phyloP scores from a whole-genome alignment of 495 filamentous ascomycete species.

The Neurospora tetraspora region DNA sequence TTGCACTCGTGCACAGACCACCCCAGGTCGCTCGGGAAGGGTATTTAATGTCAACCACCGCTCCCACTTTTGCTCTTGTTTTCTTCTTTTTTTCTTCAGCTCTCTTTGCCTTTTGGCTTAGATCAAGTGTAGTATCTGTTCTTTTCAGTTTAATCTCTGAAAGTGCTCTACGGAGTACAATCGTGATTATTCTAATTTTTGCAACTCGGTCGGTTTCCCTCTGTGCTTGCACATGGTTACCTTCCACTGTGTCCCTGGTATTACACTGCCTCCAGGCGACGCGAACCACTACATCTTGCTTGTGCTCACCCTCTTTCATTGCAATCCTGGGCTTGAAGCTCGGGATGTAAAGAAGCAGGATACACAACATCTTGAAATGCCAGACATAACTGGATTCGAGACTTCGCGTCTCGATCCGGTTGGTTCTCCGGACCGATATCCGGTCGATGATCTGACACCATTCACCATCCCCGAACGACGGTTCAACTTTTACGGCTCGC shows the following conservation, averaged over 20 bases:
- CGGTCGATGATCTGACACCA: neutral
- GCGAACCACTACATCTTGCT: slow-evolving; percentile 42
- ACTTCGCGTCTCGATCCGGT: neutral
- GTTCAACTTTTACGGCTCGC: neutral
- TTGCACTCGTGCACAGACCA: neutral
- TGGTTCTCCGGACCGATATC: neutral
- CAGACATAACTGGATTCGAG: neutral
- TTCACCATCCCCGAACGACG: neutral
- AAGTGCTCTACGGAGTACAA: slow-evolving; percentile 57
- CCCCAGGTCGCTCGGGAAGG: neutral
- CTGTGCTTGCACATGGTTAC: slow-evolving; percentile 70
- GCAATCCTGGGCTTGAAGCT: neutral
- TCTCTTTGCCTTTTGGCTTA: slow-evolving; percentile 63
- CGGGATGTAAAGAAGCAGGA: neutral
- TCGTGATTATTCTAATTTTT: slow-evolving; percentile 85
- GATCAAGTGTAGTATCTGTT: slow-evolving; percentile 99
- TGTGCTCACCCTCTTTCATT: neutral
- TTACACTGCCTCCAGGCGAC: slow-evolving; percentile 80
- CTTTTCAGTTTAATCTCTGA: slow-evolving; percentile 94
- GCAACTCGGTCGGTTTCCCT: slow-evolving; percentile 18
- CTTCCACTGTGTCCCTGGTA: slow-evolving; percentile 73
- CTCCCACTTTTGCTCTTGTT: neutral
- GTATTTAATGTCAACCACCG: neutral
- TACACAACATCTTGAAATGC: neutral
- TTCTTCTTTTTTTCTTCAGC: slow-evolving; percentile 23